These are phyloP conservation scores for Russula earlei DNA, from an alignment of 768 basidiomycete species.

Conservation along the genomic window DNA sequence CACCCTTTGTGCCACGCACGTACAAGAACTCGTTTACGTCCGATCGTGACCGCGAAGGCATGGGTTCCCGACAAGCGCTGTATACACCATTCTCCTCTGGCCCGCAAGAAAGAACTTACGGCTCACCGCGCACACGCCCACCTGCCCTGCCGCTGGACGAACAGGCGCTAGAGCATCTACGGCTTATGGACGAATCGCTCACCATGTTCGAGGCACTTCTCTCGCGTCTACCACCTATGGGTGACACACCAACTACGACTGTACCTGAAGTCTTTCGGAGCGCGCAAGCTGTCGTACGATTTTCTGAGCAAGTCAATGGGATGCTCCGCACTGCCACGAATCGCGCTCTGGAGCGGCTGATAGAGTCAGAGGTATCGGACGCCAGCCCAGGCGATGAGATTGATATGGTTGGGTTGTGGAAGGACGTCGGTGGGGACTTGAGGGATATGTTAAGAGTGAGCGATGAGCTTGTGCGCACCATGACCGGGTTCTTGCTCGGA, in stretches of 20 bases:
- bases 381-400: constrained; percentile 26
- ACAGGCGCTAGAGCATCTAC: constrained; percentile 44
- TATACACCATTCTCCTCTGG: constrained; percentile 13
- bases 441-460: constrained; percentile 61
- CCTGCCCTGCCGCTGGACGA: constrained; percentile 14
- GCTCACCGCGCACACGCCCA: constrained; percentile 16
- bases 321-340: constrained; percentile 47
- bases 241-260: constrained; percentile 31
- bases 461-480: constrained; percentile 68
- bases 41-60: constrained; percentile 21
- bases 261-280: constrained; percentile 48
- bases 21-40: constrained; percentile 36
- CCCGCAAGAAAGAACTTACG: constrained; percentile 18
- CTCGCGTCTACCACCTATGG: constrained; percentile 41
- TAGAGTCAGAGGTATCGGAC: constrained; percentile 63
- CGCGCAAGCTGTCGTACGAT: constrained; percentile 53
- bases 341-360: constrained; percentile 60
- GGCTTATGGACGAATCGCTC: constrained; percentile 63
- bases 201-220: constrained; percentile 61
- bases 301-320: constrained; percentile 58
- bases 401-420: constrained; percentile 53
- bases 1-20: constrained; percentile 31
- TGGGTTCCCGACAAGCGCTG: constrained; percentile 1
- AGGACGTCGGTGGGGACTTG: constrained; percentile 58
- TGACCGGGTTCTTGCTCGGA: constrained; percentile 70